A percentile compares a stretch with the other conserved stretches of the same genome.
Conservation (phyloP, 192 early-diverging fungal genomes). For the Coemansia sp. region DNA sequence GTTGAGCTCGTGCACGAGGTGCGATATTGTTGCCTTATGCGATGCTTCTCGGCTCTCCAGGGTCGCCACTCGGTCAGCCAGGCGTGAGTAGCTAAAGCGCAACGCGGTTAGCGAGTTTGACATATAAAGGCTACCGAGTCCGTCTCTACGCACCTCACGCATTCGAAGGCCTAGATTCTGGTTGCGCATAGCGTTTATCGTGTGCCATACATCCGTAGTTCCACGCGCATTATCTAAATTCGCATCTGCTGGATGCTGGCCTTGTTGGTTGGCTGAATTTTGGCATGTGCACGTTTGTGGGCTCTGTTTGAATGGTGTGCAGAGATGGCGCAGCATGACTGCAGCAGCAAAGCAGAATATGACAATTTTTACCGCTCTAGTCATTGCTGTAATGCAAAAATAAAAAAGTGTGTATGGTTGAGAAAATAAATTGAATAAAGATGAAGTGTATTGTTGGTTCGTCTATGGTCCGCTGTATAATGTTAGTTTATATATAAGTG, state of each 20-base stretch:
- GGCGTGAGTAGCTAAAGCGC: neutral
- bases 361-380: neutral
- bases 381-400: neutral
- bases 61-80: neutral
- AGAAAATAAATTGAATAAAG: neutral
- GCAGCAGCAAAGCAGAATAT: neutral
- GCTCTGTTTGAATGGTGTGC: neutral
- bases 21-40: slow-evolving; percentile 10
- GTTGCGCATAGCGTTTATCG: neutral
- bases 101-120: neutral
- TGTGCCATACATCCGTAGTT: neutral
- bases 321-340: neutral
- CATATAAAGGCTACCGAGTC: neutral
- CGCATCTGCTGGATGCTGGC: neutral
- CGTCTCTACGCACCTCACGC: neutral
- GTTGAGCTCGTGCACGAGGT: slow-evolving; percentile 12
- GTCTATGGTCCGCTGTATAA: neutral
- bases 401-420: neutral
- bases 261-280: neutral
- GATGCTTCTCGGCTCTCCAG: slow-evolving; percentile 5
- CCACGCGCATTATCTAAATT: neutral
- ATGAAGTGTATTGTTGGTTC: slow-evolving; percentile 1
- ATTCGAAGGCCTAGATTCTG: neutral
- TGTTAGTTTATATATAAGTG: neutral
- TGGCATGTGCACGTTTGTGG: neutral